Base-by-base conservation (phyloP, 108 stramenopile species). In the Discostella pseudostelligera region DNA sequence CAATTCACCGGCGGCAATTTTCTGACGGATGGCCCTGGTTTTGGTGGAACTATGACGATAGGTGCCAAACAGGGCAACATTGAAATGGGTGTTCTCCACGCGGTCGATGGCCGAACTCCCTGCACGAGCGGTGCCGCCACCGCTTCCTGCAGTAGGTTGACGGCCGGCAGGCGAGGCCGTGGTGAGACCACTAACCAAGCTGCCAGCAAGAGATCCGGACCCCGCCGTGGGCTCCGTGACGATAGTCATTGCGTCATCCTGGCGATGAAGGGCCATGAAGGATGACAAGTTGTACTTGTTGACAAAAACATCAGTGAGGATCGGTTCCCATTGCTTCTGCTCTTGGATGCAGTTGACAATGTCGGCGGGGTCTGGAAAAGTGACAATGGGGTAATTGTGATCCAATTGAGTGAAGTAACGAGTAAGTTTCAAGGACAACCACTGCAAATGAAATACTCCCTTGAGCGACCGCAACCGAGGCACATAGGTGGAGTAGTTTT, bases 371-470 rank as follows among this genome's bases (percentile, higher is more conserved):
- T 53, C 50, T 5, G 50, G 50, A 3, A 25, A 21, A 9, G 22
- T 10, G 8, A 50, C 49, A 50, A 16, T 25, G 22, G 49, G 8
- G 4, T 24, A 9, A 17, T 45, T 45, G 44, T 45, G 49, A 50
- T 50, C 49, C 10, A 50, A 1, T 50, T 50, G 21, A 24, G 22
- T 16, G 24, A 22, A 50, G 49, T 45, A 45, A 8, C 44, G 44
- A 3, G 44, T 45, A 14, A 45, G 44, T 17, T 45, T 45, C 44
- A 45, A 45, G 9, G 20, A 50, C n/a, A 50, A 19, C 20, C 21
- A 50, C 9, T 50, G 49, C 10, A 50, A 16, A 16, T 50, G 49
- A 25, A 16, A 50, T 10, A 50, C 49, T 50, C 49, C 49, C 16
- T 50, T 50, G 3, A 22, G 20, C 3, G 22, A 2, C 9, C 49